Conservation (phyloP, 495 filamentous ascomycete genomes). For the Geoglossum glabrum region DNA sequence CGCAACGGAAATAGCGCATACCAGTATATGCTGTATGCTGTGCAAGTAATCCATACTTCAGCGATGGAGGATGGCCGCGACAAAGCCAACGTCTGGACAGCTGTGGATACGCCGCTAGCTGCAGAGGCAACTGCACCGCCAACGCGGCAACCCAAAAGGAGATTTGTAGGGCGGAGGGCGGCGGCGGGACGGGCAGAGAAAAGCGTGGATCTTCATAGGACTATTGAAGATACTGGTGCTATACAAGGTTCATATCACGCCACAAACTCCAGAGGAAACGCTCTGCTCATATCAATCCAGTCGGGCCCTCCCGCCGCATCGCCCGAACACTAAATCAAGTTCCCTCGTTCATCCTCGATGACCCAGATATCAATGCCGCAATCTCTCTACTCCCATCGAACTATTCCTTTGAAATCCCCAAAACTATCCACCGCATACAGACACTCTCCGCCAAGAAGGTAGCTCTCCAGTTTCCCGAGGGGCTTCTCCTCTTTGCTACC, state of each 20-base stretch:
- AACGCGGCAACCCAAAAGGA: constrained; percentile 43
- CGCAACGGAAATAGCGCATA: background rate
- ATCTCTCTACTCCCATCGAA: constrained; percentile 75
- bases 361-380: constrained; percentile 73
- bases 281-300: constrained; percentile 7
- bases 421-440: constrained; percentile 89
- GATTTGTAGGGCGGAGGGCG: constrained; percentile 55
- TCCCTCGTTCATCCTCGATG: constrained; percentile 65
- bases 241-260: constrained; percentile 30
- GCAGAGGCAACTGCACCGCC: background rate
- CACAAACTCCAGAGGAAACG: background rate
- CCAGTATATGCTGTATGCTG: background rate
- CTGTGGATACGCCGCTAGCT: background rate
- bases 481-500: constrained; percentile 85
- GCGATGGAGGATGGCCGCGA: constrained; percentile 3
- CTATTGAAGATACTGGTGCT: constrained; percentile 44
- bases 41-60: background rate
- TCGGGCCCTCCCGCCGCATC: constrained; percentile 36
- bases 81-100: background rate
- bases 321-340: constrained; percentile 74
- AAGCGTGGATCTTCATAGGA: constrained; percentile 11
- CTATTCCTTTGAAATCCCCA: constrained; percentile 96
- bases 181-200: constrained; percentile 33
- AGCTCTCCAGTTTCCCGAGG: constrained; percentile 90
- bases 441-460: constrained; percentile 54